phyloP scores from a whole-genome alignment of 2,329 filamentous ascomycete species.

The Parafenestella ontariensis region DNA sequence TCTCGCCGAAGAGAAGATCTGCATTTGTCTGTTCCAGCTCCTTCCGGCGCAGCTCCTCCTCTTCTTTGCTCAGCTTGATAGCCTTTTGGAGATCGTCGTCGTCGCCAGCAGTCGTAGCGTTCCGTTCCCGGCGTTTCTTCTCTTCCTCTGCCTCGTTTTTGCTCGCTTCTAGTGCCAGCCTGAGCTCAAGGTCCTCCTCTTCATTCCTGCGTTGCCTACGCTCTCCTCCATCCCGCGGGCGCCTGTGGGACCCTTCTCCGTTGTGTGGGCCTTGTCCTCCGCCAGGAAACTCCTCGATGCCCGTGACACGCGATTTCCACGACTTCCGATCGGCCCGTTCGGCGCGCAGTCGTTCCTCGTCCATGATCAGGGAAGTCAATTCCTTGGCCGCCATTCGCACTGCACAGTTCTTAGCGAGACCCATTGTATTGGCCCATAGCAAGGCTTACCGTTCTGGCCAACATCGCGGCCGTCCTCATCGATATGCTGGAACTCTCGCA shows the following conservation, averaged over 20 bases:
- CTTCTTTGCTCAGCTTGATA: conserved; percentile 91
- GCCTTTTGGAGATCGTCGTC: conserved; percentile 95
- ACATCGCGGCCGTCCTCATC: conserved; percentile 96
- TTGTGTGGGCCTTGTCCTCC: conserved; percentile 41
- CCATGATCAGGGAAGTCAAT: conserved; percentile 86
- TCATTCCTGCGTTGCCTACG: conserved; percentile 67
- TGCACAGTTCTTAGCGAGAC: conserved; percentile 51
- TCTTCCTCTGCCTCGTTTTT: conserved; percentile 96
- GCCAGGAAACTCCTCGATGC: conserved; percentile 80
- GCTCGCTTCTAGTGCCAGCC: conserved; percentile 90
- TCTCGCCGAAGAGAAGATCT: conserved; percentile 86
- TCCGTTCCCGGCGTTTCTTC: conserved; percentile 69
- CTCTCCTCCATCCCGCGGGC: conserved; percentile 48
- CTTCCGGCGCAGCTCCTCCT: conserved; percentile 85
- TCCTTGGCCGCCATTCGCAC: conserved; percentile 97
- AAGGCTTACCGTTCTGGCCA: conserved; percentile 83
- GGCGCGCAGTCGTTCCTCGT: conserved; percentile 88
- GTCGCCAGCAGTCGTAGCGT: conserved; percentile 56
- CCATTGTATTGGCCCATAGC: not conserved
- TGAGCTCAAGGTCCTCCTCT: conserved; percentile 85
- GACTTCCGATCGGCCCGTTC: conserved; percentile 91
- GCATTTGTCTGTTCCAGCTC: conserved; percentile 89
- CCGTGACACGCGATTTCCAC: conserved; percentile 96
- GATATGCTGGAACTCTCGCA: conserved; percentile 95
- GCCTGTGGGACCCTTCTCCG: conserved; percentile 46